Evolutionary conservation across 371 early-diverging fungal genomes (phyloP), one percentile per base, ranked within the genome.

Genomic region (Cokeromyces recurvatus): DNA sequence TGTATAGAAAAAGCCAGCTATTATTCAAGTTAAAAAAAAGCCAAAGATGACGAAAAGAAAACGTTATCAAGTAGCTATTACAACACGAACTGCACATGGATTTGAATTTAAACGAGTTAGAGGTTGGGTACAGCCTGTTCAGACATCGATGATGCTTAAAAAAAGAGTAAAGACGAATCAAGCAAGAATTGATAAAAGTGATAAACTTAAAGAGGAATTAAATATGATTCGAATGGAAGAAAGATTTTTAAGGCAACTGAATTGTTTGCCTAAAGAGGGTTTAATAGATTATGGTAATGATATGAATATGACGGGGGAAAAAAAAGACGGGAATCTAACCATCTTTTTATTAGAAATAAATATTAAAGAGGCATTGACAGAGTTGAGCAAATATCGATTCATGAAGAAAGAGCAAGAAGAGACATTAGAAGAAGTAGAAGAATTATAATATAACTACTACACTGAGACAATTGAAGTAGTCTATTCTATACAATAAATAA

Each of bases 41-140:
- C 38, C 7, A 9, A 42, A 42, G 8, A 2, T 42, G 7, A 48
- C 31, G 5, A 41, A 38, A 17, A 47, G 62, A 39, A 61, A 55
- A 21, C 53, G 52, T 0, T 56, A 61, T 25, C 62, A 61, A 43
- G 36, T 41, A 2, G 48, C 56, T 1, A 39, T 61, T 4, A 25
- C 37, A 1, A 35, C 36, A 8, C 27, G 32, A n/a, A 35, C 27
- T 14, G n/a, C 45, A 0, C 14, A 14, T 23, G 62, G 62, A n/a
- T 53, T 35, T 34, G 15, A 24, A 29, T 61, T 61, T 22, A 56
- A 56, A 24, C 40, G 62, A 10, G 56, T 61, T 1, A 23, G 62
- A 43, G 62, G 62, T 2, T 61, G 62, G 62, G 23, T 19, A 24
- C 62, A 61, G 15, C 62, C 62, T n/a, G 38, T 52, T 3, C 32